phyloP scores from a whole-genome alignment of 2,329 filamentous ascomycete genomes.

The Penicillium italicum region DNA sequence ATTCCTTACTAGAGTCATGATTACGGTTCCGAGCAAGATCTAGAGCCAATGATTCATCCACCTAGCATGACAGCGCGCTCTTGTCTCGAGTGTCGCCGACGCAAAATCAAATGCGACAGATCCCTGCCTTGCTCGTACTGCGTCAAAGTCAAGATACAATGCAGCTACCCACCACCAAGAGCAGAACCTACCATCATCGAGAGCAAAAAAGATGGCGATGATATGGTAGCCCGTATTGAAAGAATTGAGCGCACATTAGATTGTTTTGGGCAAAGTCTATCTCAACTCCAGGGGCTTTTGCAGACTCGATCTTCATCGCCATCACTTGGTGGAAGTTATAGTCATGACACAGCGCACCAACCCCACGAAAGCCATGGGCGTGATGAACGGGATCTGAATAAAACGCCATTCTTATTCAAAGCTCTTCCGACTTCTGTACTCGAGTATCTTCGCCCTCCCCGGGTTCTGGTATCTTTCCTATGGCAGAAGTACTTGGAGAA shows the following conservation, averaged over 20 bases:
- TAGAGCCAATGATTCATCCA: neutral
- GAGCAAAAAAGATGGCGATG: neutral
- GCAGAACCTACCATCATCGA: neutral
- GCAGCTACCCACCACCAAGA: slow-evolving; percentile 26
- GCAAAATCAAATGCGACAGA: slow-evolving; percentile 27
- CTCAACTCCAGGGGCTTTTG: slow-evolving; percentile 8
- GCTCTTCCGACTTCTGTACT: neutral
- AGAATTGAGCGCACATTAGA: slow-evolving; percentile 8
- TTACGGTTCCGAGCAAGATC: neutral
- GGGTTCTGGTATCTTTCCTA: slow-evolving; percentile 6
- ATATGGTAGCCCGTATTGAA: slow-evolving; percentile 3
- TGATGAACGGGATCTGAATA: too few relatives aligned
- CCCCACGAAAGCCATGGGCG: neutral
- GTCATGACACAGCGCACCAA: neutral
- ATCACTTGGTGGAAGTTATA: neutral
- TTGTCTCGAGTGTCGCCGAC: slow-evolving; percentile 25
- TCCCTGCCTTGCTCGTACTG: slow-evolving; percentile 25
- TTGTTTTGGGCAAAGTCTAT: neutral
- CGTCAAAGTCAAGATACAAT: slow-evolving; percentile 35
- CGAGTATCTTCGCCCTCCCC: neutral
- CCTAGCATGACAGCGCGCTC: slow-evolving; percentile 8
- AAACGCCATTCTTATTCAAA: neutral
- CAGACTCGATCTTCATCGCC: neutral
- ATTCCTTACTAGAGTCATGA: neutral
- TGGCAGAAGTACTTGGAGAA: slow-evolving; percentile 24